Conservation (phyloP, 1,284 basidiomycete species). For the Athelia sp. region DNA sequence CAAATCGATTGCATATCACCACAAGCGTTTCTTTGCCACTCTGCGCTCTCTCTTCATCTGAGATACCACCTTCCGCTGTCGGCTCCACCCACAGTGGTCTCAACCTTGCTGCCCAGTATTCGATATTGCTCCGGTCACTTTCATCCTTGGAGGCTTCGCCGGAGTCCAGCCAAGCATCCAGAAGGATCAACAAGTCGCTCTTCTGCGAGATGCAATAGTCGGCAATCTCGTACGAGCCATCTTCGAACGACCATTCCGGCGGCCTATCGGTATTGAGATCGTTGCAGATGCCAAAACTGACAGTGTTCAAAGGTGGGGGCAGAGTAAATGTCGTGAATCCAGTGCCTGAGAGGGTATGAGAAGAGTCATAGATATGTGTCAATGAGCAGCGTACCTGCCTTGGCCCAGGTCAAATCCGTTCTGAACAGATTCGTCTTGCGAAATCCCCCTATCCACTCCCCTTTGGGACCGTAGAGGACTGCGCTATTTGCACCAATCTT, state of each 20-base stretch:
- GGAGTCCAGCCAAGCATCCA: slow-evolving; percentile 70
- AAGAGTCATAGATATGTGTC: too few relatives aligned
- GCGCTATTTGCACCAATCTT: slow-evolving; percentile 78
- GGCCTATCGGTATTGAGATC: slow-evolving; percentile 73
- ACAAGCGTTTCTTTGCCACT: slow-evolving; percentile 28
- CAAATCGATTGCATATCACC: slow-evolving; percentile 46
- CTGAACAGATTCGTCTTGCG: slow-evolving; percentile 86
- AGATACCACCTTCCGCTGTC: slow-evolving; percentile 2
- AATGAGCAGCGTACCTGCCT: too few relatives aligned
- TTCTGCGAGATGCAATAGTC: slow-evolving; percentile 53
- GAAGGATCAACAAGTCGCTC: slow-evolving; percentile 66
- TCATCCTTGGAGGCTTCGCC: slow-evolving; percentile 19
- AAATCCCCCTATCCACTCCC: slow-evolving; percentile 65
- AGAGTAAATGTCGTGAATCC: slow-evolving; percentile 72
- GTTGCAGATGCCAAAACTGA: slow-evolving; percentile 79
- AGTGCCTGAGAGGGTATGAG: too few relatives aligned
- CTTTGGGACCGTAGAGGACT: slow-evolving; percentile 62
- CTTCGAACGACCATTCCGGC: slow-evolving; percentile 38
- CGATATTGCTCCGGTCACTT: slow-evolving; percentile 50
- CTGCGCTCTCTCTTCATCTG: slow-evolving; percentile 8
- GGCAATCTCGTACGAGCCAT: slow-evolving; percentile 80
- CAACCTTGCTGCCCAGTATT: slow-evolving; percentile 64
- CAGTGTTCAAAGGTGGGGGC: slow-evolving; percentile 48
- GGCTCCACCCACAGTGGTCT: slow-evolving; percentile 52
- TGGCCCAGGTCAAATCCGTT: slow-evolving; percentile 84